Evolutionary conservation across 441 rosid genomes (phyloP).

Genomic region (Adansonia madagascariensis): DNA sequence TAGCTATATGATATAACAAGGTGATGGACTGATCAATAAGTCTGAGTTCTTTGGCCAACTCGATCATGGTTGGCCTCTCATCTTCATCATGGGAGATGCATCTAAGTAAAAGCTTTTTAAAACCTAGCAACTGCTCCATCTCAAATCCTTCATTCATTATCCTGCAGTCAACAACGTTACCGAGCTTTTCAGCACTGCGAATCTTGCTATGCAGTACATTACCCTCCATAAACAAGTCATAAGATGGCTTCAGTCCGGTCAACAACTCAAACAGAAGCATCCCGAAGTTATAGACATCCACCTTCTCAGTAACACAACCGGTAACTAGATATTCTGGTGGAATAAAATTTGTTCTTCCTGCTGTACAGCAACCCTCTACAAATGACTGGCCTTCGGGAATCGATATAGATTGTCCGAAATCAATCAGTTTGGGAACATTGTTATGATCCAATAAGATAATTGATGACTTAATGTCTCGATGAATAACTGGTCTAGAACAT

Average conservation of each 20-base stretch:
- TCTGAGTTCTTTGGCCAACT: not conserved
- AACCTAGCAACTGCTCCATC: not conserved
- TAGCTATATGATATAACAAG: too few relatives aligned
- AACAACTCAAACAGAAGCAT: slow-evolving; percentile 11
- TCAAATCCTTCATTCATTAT: not conserved
- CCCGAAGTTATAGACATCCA: slow-evolving; percentile 15
- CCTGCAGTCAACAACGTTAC: not conserved
- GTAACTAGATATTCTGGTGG: not conserved
- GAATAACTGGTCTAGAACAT: slow-evolving; percentile 13
- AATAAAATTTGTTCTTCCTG: too few relatives aligned
- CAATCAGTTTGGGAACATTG: slow-evolving; percentile 6
- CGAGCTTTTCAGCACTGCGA: too few relatives aligned
- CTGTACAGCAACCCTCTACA: not conserved
- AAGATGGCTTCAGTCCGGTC: too few relatives aligned
- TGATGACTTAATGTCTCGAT: not conserved
- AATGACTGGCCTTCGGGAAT: slow-evolving; percentile 13
- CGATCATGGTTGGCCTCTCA: not conserved
- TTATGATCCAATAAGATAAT: slow-evolving; percentile 4
- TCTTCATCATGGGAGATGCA: not conserved
- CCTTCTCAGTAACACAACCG: not conserved
- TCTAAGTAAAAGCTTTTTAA: not conserved
- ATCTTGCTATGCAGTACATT: too few relatives aligned
- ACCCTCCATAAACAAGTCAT: too few relatives aligned
- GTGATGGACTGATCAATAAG: not conserved
- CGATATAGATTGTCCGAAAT: slow-evolving; percentile 3